A percentile compares a stretch with the other conserved stretches of the same genome.
Conservation (phyloP, 2,329 filamentous ascomycete genomes). For the Colletotrichum cereale region DNA sequence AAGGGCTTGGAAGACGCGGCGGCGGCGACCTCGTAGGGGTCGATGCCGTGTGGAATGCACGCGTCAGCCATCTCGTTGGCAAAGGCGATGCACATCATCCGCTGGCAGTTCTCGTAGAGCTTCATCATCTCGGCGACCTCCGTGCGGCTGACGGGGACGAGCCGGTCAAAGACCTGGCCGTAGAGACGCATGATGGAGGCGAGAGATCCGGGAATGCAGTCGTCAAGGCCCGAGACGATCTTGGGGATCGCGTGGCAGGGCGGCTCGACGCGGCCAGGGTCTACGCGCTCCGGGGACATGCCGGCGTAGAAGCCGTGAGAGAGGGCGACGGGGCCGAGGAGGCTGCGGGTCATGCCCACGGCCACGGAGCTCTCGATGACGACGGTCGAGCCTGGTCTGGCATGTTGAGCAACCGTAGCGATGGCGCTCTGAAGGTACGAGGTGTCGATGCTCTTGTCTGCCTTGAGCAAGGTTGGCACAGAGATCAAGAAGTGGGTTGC, state of each 20-base stretch:
- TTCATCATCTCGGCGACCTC: slow-evolving; percentile 62
- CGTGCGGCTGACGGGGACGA: slow-evolving; percentile 54
- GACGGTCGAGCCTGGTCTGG: slow-evolving; percentile 51
- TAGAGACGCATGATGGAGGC: slow-evolving; percentile 53
- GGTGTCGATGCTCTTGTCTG: slow-evolving; percentile 52
- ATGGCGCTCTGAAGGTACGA: slow-evolving; percentile 53
- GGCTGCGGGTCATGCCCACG: slow-evolving; percentile 56
- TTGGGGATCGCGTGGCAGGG: slow-evolving; percentile 54
- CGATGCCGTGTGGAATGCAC: slow-evolving; percentile 50
- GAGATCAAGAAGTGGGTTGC: slow-evolving; percentile 57
- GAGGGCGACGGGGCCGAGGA: slow-evolving; percentile 51
- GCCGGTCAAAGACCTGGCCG: slow-evolving; percentile 50
- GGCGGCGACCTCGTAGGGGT: slow-evolving; percentile 54
- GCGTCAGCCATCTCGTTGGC: slow-evolving; percentile 60
- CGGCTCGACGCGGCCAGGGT: slow-evolving; percentile 51
- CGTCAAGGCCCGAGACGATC: slow-evolving; percentile 56
- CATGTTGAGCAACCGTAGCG: slow-evolving; percentile 48
- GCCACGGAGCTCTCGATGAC: slow-evolving; percentile 58
- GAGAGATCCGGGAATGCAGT: slow-evolving; percentile 49
- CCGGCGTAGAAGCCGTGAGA: slow-evolving; percentile 49
- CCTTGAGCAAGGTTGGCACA: slow-evolving; percentile 55
- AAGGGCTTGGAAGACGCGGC: slow-evolving; percentile 56
- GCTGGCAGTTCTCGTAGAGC: slow-evolving; percentile 60
- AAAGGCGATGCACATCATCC: slow-evolving; percentile 57
- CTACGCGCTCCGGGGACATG: slow-evolving; percentile 55